phyloP scores from a whole-genome alignment of 768 basidiomycete genomes.

The Amanita brunnescens region DNA sequence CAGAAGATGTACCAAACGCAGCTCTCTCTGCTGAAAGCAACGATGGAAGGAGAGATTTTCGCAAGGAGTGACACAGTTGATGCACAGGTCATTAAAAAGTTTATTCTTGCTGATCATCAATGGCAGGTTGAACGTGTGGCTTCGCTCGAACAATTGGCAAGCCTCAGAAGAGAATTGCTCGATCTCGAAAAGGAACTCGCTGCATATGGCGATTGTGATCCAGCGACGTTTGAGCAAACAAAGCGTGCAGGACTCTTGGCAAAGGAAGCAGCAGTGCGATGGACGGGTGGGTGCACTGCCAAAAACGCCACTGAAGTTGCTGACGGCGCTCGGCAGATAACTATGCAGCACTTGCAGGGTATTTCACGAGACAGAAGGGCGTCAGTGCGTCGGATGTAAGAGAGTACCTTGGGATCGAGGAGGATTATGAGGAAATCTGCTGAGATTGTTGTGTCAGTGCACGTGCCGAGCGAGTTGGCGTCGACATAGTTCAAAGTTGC shows the following conservation, averaged over 20 bases:
- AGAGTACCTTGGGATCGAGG: slow-evolving; percentile 54
- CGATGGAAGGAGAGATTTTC: slow-evolving; percentile 42
- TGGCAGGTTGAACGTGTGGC: slow-evolving; percentile 48
- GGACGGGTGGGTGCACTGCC: slow-evolving; percentile 66
- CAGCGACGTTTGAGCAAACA: slow-evolving; percentile 70
- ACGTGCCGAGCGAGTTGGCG: not conserved
- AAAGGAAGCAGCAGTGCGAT: slow-evolving; percentile 75
- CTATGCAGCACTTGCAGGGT: slow-evolving; percentile 51
- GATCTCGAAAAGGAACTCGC: slow-evolving; percentile 59
- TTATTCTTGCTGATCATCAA: not conserved
- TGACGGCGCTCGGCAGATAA: slow-evolving; percentile 40
- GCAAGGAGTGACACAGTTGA: slow-evolving; percentile 52
- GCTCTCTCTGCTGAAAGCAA: slow-evolving; percentile 36
- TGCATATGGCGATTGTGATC: slow-evolving; percentile 80
- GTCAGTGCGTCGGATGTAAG: slow-evolving; percentile 56
- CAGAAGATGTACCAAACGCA: slow-evolving; percentile 35
- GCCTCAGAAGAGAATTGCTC: slow-evolving; percentile 38
- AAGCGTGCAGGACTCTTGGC: slow-evolving; percentile 64
- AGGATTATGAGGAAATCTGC: slow-evolving; percentile 72
- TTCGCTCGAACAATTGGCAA: slow-evolving; percentile 40
- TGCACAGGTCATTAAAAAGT: slow-evolving; percentile 4
- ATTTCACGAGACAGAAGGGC: slow-evolving; percentile 56
- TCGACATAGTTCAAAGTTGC: not conserved
- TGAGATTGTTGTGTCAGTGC: slow-evolving; percentile 14
- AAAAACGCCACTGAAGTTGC: not conserved